Conservation (phyloP, 2,329 filamentous ascomycete species). For the Tricladium varicosporioides region DNA sequence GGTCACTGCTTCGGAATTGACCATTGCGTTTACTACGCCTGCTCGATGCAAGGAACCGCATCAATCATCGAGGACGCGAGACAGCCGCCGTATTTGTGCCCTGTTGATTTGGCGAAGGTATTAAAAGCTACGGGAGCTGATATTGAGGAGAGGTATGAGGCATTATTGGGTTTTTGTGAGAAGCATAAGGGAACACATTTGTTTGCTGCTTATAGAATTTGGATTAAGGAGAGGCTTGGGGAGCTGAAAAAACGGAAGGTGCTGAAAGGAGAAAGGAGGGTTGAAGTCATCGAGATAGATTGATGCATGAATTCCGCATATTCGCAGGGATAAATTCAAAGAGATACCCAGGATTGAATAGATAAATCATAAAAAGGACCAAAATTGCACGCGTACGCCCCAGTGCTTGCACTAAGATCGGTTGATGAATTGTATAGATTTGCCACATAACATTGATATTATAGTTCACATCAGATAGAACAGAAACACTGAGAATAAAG, state of each 20-base stretch:
- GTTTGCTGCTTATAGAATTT: slow-evolving; percentile 46
- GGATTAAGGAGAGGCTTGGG: slow-evolving; percentile 37
- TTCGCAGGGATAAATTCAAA: neutral
- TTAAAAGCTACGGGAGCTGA: slow-evolving; percentile 30
- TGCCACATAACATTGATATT: too few relatives aligned
- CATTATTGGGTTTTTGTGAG: slow-evolving; percentile 42
- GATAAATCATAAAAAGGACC: too few relatives aligned
- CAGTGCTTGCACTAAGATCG: too few relatives aligned
- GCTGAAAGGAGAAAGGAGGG: neutral
- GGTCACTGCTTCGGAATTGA: slow-evolving; percentile 66
- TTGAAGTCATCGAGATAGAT: neutral
- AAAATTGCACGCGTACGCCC: too few relatives aligned
- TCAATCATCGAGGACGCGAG: slow-evolving; percentile 56
- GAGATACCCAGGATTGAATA: too few relatives aligned
- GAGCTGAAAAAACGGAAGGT: slow-evolving; percentile 2
- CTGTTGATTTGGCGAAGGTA: slow-evolving; percentile 56
- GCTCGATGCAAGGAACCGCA: slow-evolving; percentile 60
- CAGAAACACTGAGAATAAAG: too few relatives aligned
- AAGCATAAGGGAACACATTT: slow-evolving; percentile 40
- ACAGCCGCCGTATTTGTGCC: slow-evolving; percentile 63
- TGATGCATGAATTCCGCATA: neutral
- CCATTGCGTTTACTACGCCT: slow-evolving; percentile 66
- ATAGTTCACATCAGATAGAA: too few relatives aligned
- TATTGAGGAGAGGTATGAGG: slow-evolving; percentile 38
- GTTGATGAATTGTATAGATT: too few relatives aligned